Evolutionary conservation across 495 filamentous ascomycete species (phyloP), one percentile per base, ranked within the genome.

Genomic region (Schizothecium vesticola): DNA sequence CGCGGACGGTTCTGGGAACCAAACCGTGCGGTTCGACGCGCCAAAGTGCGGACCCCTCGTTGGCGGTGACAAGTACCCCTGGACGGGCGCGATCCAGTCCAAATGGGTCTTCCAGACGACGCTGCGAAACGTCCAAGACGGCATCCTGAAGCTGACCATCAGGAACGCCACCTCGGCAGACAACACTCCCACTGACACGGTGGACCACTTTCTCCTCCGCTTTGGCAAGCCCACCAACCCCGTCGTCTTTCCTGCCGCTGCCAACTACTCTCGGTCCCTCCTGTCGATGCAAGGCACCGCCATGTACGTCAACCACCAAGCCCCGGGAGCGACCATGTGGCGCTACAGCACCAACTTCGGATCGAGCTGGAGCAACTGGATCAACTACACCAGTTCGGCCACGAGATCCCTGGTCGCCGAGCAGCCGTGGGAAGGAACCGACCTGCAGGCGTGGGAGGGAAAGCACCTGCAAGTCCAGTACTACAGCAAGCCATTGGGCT

Each of bases 401-500:
- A 75, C 77, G 7, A 80, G n/a, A 22, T 23, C 79, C 1, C 75
- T 88, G 22, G 36, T 79, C 16, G 74, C 76, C 24, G 77, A 83
- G 64, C 71, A 64, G 63, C 21, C 12, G 55, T 91, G 90, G 90
- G 80, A 80, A 1, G 90, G 90, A 13, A 88, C 87, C 1, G 81
- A 86, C 26, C 70, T 79, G 1, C 90, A 92, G 73, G 75, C 73
- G 26, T 92, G 90, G 90, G 66, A 82, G 9, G 90, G 87, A 43
- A 85, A 89, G 59, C 90, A 92, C 70, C 77, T 91, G 11, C 81
- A 83, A 3, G 85, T 90, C 26, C 87, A 91, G 69, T 92, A 92
- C 74, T 92, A 83, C 85, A 89, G 83, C 74, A 81, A 83, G 56
- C 78, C 86, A 22, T 82, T 87, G 21, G 90, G 88, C 1, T 90